Percentiles rank a stretch among this genome's conserved stretches.
Evolutionary conservation across 2,329 filamentous ascomycete species (phyloP).

Genomic region (Didymella keratinophila): DNA sequence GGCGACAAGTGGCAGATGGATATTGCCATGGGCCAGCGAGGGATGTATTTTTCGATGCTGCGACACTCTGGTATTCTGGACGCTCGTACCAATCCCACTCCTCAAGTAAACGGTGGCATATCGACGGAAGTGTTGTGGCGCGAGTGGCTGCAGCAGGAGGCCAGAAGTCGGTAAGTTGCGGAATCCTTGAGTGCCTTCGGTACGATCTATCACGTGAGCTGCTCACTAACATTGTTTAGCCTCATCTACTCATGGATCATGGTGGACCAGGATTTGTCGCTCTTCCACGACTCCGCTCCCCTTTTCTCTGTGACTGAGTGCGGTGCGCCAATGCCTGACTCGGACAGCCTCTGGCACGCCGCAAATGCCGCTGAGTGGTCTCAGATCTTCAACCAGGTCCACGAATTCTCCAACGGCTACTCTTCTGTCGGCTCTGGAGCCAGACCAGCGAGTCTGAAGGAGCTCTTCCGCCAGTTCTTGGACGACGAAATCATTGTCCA

Average conservation of each 20-base stretch:
- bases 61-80: slow-evolving; percentile 74
- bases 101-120: slow-evolving; percentile 54
- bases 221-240: slow-evolving; percentile 51
- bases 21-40: slow-evolving; percentile 75
- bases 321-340: slow-evolving; percentile 68
- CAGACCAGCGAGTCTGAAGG: slow-evolving; percentile 66
- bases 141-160: slow-evolving; percentile 71
- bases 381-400: slow-evolving; percentile 65
- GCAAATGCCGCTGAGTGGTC: slow-evolving; percentile 67
- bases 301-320: slow-evolving; percentile 72
- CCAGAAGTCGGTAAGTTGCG: slow-evolving; percentile 64
- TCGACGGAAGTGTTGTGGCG: slow-evolving; percentile 64
- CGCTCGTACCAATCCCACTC: slow-evolving; percentile 56
- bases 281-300: slow-evolving; percentile 51
- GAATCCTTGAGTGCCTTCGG: slow-evolving; percentile 22
- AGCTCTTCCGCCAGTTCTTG: slow-evolving; percentile 73
- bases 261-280: slow-evolving; percentile 69
- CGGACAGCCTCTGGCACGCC: slow-evolving; percentile 70
- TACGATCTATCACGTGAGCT: slow-evolving; percentile 32
- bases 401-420: slow-evolving; percentile 62
- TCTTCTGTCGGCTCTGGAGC: slow-evolving; percentile 63
- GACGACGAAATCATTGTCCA: slow-evolving; percentile 67
- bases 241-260: slow-evolving; percentile 79
- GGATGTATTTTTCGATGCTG: slow-evolving; percentile 77
- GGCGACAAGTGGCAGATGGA: slow-evolving; percentile 82